phyloP scores from a whole-genome alignment of 495 filamentous ascomycete species.

The Lasiosphaeria miniovina region DNA sequence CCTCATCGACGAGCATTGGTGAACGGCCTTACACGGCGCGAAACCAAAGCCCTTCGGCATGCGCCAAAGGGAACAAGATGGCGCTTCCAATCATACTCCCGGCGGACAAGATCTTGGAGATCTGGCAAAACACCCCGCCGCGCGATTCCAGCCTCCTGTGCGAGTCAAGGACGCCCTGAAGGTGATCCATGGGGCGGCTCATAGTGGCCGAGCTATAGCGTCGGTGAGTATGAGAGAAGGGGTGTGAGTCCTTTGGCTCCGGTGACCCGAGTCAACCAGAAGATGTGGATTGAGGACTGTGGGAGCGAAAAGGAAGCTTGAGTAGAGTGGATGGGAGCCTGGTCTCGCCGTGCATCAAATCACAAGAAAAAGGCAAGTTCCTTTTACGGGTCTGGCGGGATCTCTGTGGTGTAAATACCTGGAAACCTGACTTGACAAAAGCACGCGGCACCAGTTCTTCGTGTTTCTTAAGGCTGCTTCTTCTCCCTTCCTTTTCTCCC shows the following conservation, averaged over 20 bases:
- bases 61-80: constrained; percentile 29
- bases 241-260: neutral
- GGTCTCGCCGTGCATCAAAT: neutral
- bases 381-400: neutral
- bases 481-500: neutral
- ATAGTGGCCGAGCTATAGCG: neutral
- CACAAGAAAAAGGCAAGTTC: neutral
- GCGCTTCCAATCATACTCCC: constrained; percentile 36
- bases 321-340: neutral
- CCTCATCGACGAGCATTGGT: neutral
- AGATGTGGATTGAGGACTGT: neutral
- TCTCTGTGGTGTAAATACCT: neutral
- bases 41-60: constrained; percentile 23
- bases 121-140: constrained; percentile 4
- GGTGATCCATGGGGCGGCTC: constrained; percentile 12
- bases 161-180: neutral
- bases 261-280: neutral
- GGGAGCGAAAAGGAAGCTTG: neutral
- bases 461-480: neutral
- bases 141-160: constrained; percentile 1
- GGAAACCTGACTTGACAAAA: neutral
- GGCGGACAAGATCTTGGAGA: constrained; percentile 27
- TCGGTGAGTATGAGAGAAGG: neutral
- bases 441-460: neutral
- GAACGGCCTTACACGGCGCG: constrained; percentile 28